Conservation (phyloP, 2,329 filamentous ascomycete genomes). For the Aspergillus sp. region DNA sequence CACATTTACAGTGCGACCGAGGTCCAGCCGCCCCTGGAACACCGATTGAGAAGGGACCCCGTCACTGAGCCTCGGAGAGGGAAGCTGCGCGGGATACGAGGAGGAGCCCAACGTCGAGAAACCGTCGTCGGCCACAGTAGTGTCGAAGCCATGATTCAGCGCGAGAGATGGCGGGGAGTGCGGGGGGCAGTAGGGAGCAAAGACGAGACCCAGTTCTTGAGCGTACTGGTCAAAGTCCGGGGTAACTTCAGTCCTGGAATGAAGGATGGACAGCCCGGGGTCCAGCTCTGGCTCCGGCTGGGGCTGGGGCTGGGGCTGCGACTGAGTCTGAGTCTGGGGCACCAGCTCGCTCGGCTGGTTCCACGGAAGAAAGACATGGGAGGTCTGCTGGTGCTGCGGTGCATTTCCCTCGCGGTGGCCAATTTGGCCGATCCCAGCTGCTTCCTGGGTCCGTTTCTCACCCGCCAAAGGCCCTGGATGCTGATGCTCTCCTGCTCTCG, state of each 20-base stretch:
- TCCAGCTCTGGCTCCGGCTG: background rate
- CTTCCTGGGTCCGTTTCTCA: background rate
- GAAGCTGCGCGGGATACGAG: background rate
- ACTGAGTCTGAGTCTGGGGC: background rate
- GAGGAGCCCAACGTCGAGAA: background rate
- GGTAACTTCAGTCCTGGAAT: background rate
- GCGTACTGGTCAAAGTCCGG: conserved; percentile 8
- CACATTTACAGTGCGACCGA: background rate
- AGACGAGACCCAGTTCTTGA: background rate
- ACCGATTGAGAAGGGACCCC: background rate
- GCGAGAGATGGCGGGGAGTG: background rate
- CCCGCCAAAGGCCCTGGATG: background rate
- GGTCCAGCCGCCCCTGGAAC: conserved; percentile 1
- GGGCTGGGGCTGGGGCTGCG: background rate
- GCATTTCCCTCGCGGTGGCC: background rate
- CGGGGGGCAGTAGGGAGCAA: conserved; percentile 4
- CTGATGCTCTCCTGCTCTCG: background rate
- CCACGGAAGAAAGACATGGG: background rate
- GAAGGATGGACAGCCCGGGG: background rate
- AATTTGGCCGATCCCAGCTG: background rate
- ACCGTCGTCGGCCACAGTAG: background rate
- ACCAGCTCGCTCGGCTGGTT: background rate
- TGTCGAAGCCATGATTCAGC: background rate
- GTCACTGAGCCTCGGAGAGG: background rate
- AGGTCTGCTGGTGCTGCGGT: background rate